Evolutionary conservation across 2,329 filamentous ascomycete genomes (phyloP).

Genomic region (Arthrobotrys iridis): DNA sequence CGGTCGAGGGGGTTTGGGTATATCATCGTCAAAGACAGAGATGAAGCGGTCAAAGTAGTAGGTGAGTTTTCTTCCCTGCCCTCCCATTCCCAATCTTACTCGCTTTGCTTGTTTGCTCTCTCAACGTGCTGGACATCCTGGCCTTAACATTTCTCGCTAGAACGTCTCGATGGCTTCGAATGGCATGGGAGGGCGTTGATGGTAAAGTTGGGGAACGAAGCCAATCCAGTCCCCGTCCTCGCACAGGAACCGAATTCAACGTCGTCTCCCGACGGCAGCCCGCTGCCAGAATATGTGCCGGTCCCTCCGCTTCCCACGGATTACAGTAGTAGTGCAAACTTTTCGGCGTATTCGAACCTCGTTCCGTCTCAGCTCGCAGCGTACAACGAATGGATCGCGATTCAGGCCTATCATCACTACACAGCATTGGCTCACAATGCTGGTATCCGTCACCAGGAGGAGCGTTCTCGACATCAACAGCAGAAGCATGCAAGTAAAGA

Average conservation of each 20-base stretch:
- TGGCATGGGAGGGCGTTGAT: constrained; percentile 56
- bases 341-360: constrained; percentile 43
- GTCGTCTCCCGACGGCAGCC: constrained; percentile 24
- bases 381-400: constrained; percentile 52
- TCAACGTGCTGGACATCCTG: not conserved
- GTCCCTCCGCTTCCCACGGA: constrained; percentile 40
- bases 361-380: constrained; percentile 48
- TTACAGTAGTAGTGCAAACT: constrained; percentile 42
- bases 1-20: constrained; percentile 56
- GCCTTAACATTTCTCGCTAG: constrained; percentile 23
- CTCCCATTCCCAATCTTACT: not conserved
- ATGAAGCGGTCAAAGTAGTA: constrained; percentile 55
- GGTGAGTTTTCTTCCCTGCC: constrained; percentile 34
- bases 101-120: constrained; percentile 23
- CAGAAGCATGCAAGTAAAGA: not conserved
- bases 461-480: constrained; percentile 20
- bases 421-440: constrained; percentile 40
- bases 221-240: constrained; percentile 53
- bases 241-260: constrained; percentile 36
- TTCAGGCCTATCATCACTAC: constrained; percentile 52
- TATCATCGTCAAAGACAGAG: constrained; percentile 56
- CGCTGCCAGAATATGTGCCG: constrained; percentile 28
- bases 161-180: constrained; percentile 53
- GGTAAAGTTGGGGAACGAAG: constrained; percentile 55
- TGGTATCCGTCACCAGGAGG: constrained; percentile 27